Percentiles rank a stretch among this genome's conserved stretches.
These are phyloP conservation scores for Boletus rubropictus DNA, from an alignment of 768 basidiomycete genomes.

Conservation along the genomic window DNA sequence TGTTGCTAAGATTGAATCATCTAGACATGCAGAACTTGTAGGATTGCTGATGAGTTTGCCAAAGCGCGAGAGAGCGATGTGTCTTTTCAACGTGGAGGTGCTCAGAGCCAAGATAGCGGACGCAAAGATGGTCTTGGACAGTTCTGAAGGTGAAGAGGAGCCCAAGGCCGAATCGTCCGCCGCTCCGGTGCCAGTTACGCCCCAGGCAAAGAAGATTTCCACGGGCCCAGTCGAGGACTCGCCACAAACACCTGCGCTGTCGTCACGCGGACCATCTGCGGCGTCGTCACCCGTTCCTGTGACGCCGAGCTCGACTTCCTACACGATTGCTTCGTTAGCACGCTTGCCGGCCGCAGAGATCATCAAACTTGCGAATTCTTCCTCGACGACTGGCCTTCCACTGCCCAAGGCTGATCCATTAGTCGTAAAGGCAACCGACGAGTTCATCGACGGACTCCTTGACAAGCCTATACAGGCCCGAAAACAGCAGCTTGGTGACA, in stretches of 20 bases:
- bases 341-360: slow-evolving; percentile 73
- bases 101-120: slow-evolving; percentile 73
- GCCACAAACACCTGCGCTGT: slow-evolving; percentile 72
- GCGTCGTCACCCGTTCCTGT: slow-evolving; percentile 64
- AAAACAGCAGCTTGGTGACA: slow-evolving; percentile 80
- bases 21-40: slow-evolving; percentile 57
- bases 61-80: slow-evolving; percentile 86
- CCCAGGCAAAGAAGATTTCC: slow-evolving; percentile 54
- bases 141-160: slow-evolving; percentile 54
- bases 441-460: slow-evolving; percentile 59
- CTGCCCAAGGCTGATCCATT: slow-evolving; percentile 66
- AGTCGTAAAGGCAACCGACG: slow-evolving; percentile 62
- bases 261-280: slow-evolving; percentile 68
- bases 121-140: slow-evolving; percentile 76
- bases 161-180: slow-evolving; percentile 21
- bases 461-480: slow-evolving; percentile 52
- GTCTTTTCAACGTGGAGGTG: slow-evolving; percentile 81
- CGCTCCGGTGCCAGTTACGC: slow-evolving; percentile 47
- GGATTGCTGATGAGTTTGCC: slow-evolving; percentile 81
- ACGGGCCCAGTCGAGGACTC: slow-evolving; percentile 39
- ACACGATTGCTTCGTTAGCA: slow-evolving; percentile 69
- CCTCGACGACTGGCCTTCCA: slow-evolving; percentile 44
- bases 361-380: slow-evolving; percentile 53
- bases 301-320: slow-evolving; percentile 44
- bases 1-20: slow-evolving; percentile 56